Evolutionary conservation across 371 early-diverging fungal genomes (phyloP), one percentile per base, ranked within the genome.

Genomic region (Mortierella sp.): DNA sequence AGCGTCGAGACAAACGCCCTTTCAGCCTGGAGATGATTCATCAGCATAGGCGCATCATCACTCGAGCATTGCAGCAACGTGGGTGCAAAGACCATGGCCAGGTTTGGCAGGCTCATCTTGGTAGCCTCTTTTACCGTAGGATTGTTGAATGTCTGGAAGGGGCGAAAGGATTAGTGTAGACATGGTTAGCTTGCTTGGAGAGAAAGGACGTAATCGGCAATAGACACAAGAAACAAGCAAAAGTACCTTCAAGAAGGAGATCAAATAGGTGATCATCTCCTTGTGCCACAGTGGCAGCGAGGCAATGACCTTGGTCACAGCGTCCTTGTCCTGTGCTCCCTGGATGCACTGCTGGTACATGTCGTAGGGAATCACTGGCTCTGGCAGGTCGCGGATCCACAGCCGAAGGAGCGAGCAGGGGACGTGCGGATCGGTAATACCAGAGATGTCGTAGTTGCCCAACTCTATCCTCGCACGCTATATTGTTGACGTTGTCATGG

Each of bases 81-180:
- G 22, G 98, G 99, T 3, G 97, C 98, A 88, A 97, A 98, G n/a
- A 99, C 97, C 93, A 99, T 95, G 39, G 98, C 98, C 52, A 99
- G 81, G 72, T 98, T 99, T 68, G 90, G 85, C 34, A 94, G 87
- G 39, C 92, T 94, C 99, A 99, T 99, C 80, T 94, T 91, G 9
- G 98, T 98, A 13, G 88, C 74, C 40, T 91, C 85, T 64, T 90
- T 91, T 34, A 95, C 91, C 19, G 86, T 84, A 4, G 92, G 92
- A 29, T 92, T 90, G n/a, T 93, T 93, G 70, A 97, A 93, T 34
- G 93, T 87, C 92, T 94, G 69, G 37, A 2, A 44, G 19, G 14
- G 2, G 16, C 26, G n/a, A 70, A 48, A 31, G 53, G 8, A 52
- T 29, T 39, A 8, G 37, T 50, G 50, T 63, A 66, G 26, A 64